Conservation (phyloP, 2,329 filamentous ascomycete species). For the Penicillium sp. region DNA sequence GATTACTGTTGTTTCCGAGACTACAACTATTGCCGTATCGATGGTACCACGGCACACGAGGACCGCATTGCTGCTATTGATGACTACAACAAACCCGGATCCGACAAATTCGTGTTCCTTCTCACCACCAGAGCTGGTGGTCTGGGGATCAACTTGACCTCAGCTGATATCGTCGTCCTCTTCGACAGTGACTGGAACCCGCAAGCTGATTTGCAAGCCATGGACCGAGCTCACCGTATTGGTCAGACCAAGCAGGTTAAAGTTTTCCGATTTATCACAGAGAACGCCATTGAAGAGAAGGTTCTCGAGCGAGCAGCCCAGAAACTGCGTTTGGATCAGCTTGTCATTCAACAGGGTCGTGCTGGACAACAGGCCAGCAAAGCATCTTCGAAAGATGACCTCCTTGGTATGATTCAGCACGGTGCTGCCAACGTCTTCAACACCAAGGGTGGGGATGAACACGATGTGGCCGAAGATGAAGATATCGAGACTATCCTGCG, state of each 20-base stretch:
- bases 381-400: constrained; percentile 91
- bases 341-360: constrained; percentile 96
- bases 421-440: constrained; percentile 94
- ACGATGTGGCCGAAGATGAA: constrained; percentile 71
- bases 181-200: constrained; percentile 99
- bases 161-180: constrained; percentile 90
- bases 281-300: constrained; percentile 98
- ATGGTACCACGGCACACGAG: constrained; percentile 93
- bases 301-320: constrained; percentile 94
- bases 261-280: constrained; percentile 95
- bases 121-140: constrained; percentile 94
- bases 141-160: constrained; percentile 92
- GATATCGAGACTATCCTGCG: constrained; percentile 83
- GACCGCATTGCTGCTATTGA: constrained; percentile 97
- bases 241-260: constrained; percentile 97
- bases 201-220: constrained; percentile 95
- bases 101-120: constrained; percentile 95
- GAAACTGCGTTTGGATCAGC: constrained; percentile 90
- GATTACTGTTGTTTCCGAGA: constrained; percentile 97
- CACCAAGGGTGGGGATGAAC: constrained; percentile 60
- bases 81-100: constrained; percentile 93
- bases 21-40: constrained; percentile 95
- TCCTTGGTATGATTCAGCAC: constrained; percentile 97
- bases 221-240: constrained; percentile 98
- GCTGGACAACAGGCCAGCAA: constrained; percentile 87